These are phyloP conservation scores for Boletus sensibilis DNA, from an alignment of 768 basidiomycete species.

Conservation along the genomic window DNA sequence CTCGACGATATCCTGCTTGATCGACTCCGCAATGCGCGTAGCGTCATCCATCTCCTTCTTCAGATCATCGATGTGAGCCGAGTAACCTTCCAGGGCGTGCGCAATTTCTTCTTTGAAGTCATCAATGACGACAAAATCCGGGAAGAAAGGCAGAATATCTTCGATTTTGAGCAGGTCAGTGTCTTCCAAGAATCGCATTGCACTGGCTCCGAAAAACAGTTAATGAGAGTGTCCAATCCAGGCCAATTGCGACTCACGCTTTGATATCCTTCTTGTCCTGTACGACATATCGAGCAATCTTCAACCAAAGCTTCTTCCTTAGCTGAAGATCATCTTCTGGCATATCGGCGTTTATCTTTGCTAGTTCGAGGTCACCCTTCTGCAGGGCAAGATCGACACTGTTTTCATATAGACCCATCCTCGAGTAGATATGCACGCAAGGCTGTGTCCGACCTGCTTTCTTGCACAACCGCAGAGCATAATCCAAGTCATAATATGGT, in stretches of 20 bases:
- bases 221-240: background rate
- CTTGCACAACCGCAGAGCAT: slow-evolving; percentile 91
- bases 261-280: slow-evolving; percentile 98
- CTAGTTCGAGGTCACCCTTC: slow-evolving; percentile 93
- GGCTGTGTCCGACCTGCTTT: slow-evolving; percentile 76
- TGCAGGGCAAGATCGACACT: slow-evolving; percentile 93
- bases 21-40: slow-evolving; percentile 86
- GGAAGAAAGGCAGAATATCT: slow-evolving; percentile 99
- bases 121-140: slow-evolving; percentile 98
- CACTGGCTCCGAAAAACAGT: slow-evolving; percentile 47
- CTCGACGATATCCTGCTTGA: slow-evolving; percentile 86
- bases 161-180: slow-evolving; percentile 96
- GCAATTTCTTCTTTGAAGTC: slow-evolving; percentile 99
- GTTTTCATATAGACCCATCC: slow-evolving; percentile 97
- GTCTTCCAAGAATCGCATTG: slow-evolving; percentile 95
- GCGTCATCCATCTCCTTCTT: slow-evolving; percentile 97
- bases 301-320: slow-evolving; percentile 94
- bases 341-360: slow-evolving; percentile 93
- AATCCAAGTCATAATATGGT: slow-evolving; percentile 97
- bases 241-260: slow-evolving; percentile 58
- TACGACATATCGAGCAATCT: slow-evolving; percentile 97
- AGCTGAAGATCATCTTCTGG: slow-evolving; percentile 86
- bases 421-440: slow-evolving; percentile 95
- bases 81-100: slow-evolving; percentile 91
- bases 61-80: slow-evolving; percentile 83